A percentile compares a stretch with the other conserved stretches of the same genome.
Conservation (phyloP, 192 early-diverging fungal genomes). For the Gorgonomyces haynaldii region DNA sequence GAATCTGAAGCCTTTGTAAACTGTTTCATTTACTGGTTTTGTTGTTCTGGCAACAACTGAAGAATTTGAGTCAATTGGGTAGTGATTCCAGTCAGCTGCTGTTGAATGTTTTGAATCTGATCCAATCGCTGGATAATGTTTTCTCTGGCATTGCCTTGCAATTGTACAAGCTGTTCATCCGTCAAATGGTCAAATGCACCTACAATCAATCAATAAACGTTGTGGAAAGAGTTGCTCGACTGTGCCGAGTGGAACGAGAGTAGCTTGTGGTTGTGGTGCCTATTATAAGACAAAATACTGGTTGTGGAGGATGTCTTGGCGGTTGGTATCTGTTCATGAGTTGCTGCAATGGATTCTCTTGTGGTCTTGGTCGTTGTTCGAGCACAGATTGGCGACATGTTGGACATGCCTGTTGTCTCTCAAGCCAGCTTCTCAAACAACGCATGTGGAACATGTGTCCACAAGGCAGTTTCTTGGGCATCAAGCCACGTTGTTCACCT, state of each 20-base stretch:
- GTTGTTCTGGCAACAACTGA: too few relatives aligned
- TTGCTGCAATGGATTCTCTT: not conserved
- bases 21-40: too few relatives aligned
- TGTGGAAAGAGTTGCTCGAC: not conserved
- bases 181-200: conserved; percentile 20
- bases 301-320: conserved; percentile 2
- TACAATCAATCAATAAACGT: not conserved
- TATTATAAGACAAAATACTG: conserved; percentile 28
- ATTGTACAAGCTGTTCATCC: conserved; percentile 24
- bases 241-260: conserved; percentile 2
- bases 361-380: not conserved
- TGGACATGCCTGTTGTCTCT: conserved; percentile 94
- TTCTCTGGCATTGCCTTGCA: conserved; percentile 39
- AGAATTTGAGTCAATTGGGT: conserved; percentile 38
- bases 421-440: conserved; percentile 92
- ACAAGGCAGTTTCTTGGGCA: conserved; percentile 89
- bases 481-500: conserved; percentile 6
- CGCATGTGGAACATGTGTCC: conserved; percentile 97
- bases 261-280: not conserved
- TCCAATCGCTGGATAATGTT: conserved; percentile 23
- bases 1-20: too few relatives aligned
- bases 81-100: conserved; percentile 29
- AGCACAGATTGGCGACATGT: conserved; percentile 57
- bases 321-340: not conserved
- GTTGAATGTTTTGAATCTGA: conserved; percentile 26